Conservation (phyloP, 148 eudicot species). For the Camellia granthamiana region DNA sequence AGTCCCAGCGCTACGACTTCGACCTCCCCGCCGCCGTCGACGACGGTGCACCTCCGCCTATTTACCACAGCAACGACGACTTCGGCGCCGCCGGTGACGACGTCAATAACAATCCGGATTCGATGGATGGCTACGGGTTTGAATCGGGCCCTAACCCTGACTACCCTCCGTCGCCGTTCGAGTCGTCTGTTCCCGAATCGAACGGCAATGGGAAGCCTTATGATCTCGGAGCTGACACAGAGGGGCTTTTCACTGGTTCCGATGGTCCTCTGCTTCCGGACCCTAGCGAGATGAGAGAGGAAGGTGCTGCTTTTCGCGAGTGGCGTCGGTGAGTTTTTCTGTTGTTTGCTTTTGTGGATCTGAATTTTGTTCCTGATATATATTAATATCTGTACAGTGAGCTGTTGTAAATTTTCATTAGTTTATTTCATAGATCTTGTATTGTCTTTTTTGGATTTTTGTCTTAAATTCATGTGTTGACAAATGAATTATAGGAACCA, state of each 20-base stretch:
- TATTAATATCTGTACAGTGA: neutral
- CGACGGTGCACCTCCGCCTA: conserved; percentile 15
- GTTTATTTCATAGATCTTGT: neutral
- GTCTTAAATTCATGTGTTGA: neutral
- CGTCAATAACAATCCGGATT: conserved; percentile 10
- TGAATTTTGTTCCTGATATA: neutral
- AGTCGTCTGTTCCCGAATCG: conserved; percentile 2
- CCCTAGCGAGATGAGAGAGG: conserved; percentile 63
- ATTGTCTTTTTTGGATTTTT: neutral
- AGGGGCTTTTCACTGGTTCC: conserved; percentile 39
- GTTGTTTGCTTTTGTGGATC: neutral
- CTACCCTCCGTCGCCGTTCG: conserved; percentile 33
- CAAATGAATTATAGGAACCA: neutral
- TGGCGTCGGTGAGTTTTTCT: conserved; percentile 61
- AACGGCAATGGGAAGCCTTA: conserved; percentile 24
- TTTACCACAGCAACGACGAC: conserved; percentile 9
- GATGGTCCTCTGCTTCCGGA: conserved; percentile 60
- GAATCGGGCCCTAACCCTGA: conserved; percentile 17
- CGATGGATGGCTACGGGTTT: conserved; percentile 23
- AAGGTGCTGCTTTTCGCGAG: conserved; percentile 66
- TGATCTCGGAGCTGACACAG: conserved; percentile 31
- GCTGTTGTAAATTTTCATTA: neutral
- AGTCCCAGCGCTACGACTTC: conserved; percentile 11
- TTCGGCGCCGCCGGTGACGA: conserved; percentile 1
- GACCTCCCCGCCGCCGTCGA: conserved; percentile 22